Evolutionary conservation across 495 filamentous ascomycete species (phyloP).

Genomic region (Schizothecium vesticola): DNA sequence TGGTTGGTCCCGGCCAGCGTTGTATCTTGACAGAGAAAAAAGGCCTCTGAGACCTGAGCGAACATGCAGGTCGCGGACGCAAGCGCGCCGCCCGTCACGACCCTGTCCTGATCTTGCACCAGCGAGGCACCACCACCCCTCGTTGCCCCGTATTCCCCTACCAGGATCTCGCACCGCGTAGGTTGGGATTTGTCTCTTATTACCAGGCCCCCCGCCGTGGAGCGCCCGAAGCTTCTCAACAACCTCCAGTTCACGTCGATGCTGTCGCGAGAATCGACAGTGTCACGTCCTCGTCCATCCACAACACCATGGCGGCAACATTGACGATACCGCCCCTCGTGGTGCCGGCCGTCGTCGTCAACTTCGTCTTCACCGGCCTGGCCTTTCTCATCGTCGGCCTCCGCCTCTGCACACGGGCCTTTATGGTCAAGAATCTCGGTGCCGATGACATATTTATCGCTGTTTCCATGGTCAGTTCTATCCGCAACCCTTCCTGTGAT

Average conservation of each 20-base stretch:
- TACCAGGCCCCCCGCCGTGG: background rate
- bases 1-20: background rate
- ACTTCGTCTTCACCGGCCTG: conserved; percentile 20
- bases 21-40: background rate
- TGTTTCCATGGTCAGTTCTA: conserved; percentile 13
- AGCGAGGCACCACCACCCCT: background rate
- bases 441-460: conserved; percentile 20
- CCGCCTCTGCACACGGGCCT: conserved; percentile 13
- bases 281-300: background rate
- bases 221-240: background rate
- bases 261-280: background rate
- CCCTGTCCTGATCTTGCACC: background rate
- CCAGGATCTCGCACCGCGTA: background rate
- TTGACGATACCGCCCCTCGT: conserved; percentile 3
- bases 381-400: conserved; percentile 19
- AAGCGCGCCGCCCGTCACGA: background rate
- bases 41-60: background rate
- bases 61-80: conserved; percentile 1
- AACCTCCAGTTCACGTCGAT: background rate
- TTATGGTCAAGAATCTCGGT: conserved; percentile 20
- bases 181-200: background rate
- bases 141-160: background rate
- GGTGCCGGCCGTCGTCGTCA: conserved; percentile 16
- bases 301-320: background rate
- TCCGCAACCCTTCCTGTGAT: background rate